These are phyloP conservation scores for Desmodesmus armatus DNA, from an alignment of 139 green algal genomes.

Conservation along the genomic window DNA sequence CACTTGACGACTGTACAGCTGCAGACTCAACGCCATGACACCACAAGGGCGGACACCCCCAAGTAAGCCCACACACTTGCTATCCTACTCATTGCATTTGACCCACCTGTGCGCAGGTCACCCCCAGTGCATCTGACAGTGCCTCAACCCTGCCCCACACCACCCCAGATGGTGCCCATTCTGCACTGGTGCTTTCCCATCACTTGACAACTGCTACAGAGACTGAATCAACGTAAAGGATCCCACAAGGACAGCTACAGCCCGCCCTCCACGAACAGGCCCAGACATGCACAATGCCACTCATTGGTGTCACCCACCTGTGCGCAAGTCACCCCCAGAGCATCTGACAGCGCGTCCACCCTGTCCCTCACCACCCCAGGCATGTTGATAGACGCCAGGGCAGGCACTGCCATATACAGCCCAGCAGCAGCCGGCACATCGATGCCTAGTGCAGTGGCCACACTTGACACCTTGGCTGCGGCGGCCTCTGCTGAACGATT, in stretches of 20 bases:
- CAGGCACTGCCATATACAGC: constrained; percentile 42
- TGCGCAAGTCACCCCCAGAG: constrained; percentile 23
- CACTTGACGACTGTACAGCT: too few relatives aligned
- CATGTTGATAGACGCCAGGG: constrained; percentile 49
- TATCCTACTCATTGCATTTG: too few relatives aligned
- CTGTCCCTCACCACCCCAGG: constrained; percentile 51
- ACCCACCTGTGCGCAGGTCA: constrained; percentile 19
- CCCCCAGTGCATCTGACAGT: constrained; percentile 29
- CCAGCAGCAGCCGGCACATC: constrained; percentile 4
- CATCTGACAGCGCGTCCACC: constrained; percentile 36
- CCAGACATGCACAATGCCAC: too few relatives aligned
- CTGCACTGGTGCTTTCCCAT: too few relatives aligned
- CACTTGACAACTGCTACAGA: too few relatives aligned
- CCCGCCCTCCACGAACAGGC: too few relatives aligned
- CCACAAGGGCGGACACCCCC: too few relatives aligned
- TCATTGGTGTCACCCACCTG: too few relatives aligned
- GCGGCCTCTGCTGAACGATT: constrained; percentile 43
- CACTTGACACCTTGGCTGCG: constrained; percentile 28
- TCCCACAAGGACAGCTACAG: too few relatives aligned
- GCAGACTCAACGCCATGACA: too few relatives aligned
- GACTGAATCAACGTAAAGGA: too few relatives aligned
- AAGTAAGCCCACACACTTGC: too few relatives aligned
- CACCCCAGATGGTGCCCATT: constrained; percentile 45
- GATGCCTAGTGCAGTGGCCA: constrained; percentile 45
- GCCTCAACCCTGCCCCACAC: constrained; percentile 49